These are phyloP conservation scores for Pseudopithomyces maydicus DNA, from an alignment of 2,329 filamentous ascomycete species.

Conservation along the genomic window DNA sequence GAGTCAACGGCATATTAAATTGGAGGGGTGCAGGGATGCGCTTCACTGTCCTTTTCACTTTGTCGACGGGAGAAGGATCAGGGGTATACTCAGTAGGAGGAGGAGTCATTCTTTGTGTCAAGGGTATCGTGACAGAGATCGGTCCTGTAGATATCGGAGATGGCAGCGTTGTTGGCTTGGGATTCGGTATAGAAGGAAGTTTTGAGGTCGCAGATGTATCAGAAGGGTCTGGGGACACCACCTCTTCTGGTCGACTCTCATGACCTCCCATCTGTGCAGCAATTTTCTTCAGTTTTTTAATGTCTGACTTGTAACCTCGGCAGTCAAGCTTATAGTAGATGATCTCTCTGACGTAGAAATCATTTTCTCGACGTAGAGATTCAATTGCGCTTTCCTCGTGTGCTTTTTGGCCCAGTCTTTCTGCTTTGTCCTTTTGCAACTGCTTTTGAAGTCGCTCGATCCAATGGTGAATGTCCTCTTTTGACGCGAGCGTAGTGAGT, in stretches of 20 bases:
- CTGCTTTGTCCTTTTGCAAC: constrained; percentile 31
- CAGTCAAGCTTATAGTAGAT: constrained; percentile 56
- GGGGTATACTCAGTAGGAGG: constrained; percentile 14
- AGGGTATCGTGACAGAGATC: constrained; percentile 14
- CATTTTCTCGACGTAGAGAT: constrained; percentile 46
- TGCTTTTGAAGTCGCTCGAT: constrained; percentile 38
- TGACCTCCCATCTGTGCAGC: constrained; percentile 28
- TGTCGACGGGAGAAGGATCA: constrained; percentile 11
- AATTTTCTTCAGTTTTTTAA: constrained; percentile 40
- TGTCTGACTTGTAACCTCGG: constrained; percentile 50
- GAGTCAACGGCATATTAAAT: constrained; percentile 17
- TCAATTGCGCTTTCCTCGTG: constrained; percentile 19
- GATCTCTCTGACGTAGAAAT: constrained; percentile 54
- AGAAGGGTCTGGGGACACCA: constrained; percentile 36
- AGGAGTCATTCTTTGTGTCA: constrained; percentile 19
- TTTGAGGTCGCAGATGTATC: constrained; percentile 28
- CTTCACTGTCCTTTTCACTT: constrained; percentile 10
- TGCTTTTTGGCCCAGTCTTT: constrained; percentile 2
- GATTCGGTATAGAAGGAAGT: constrained; percentile 21
- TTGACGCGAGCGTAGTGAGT: constrained; percentile 31
- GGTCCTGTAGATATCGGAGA: constrained; percentile 23
- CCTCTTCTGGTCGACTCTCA: constrained; percentile 28
- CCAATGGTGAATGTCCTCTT: constrained; percentile 43
- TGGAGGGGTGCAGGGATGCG: constrained; percentile 11
- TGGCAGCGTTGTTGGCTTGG: constrained; percentile 22